These are phyloP conservation scores for Skeletonema potamos DNA, from an alignment of 108 stramenopile genomes.

Conservation along the genomic window DNA sequence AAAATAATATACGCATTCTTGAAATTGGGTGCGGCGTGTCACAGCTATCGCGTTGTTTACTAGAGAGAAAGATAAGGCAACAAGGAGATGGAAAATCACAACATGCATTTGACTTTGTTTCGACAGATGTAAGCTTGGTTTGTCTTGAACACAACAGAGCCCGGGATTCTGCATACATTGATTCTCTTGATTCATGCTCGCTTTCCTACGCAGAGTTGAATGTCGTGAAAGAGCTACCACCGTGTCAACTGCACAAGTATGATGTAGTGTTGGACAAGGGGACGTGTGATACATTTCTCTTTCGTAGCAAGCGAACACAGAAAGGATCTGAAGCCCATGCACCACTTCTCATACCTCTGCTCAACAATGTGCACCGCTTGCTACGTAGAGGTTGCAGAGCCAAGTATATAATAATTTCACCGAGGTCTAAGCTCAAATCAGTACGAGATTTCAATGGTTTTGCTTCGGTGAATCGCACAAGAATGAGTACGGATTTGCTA, in stretches of 20 bases:
- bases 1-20: slow-evolving; percentile 30
- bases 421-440: slow-evolving; percentile 60
- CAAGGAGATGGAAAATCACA: background rate
- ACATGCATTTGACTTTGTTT: slow-evolving; percentile 32
- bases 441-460: slow-evolving; percentile 72
- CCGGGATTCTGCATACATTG: slow-evolving; percentile 44
- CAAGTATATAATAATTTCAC: slow-evolving; percentile 65
- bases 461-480: slow-evolving; percentile 39
- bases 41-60: slow-evolving; percentile 51
- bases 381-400: slow-evolving; percentile 37
- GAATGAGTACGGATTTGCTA: slow-evolving; percentile 16
- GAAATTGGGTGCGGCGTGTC: slow-evolving; percentile 86
- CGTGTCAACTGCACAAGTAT: slow-evolving; percentile 21
- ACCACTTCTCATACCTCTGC: slow-evolving; percentile 38
- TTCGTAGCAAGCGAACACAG: slow-evolving; percentile 70
- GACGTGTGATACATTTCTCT: slow-evolving; percentile 79
- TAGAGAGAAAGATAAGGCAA: slow-evolving; percentile 18
- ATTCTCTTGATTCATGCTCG: background rate
- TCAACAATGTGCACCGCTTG: slow-evolving; percentile 66
- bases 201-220: slow-evolving; percentile 58
- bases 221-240: slow-evolving; percentile 22
- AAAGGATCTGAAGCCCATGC: slow-evolving; percentile 42
- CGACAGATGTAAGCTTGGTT: slow-evolving; percentile 72
- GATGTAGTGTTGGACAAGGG: slow-evolving; percentile 77
- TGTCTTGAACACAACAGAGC: slow-evolving; percentile 54